Base-by-base conservation (phyloP, 306 rosid species). In the Malus sieversii region DNA sequence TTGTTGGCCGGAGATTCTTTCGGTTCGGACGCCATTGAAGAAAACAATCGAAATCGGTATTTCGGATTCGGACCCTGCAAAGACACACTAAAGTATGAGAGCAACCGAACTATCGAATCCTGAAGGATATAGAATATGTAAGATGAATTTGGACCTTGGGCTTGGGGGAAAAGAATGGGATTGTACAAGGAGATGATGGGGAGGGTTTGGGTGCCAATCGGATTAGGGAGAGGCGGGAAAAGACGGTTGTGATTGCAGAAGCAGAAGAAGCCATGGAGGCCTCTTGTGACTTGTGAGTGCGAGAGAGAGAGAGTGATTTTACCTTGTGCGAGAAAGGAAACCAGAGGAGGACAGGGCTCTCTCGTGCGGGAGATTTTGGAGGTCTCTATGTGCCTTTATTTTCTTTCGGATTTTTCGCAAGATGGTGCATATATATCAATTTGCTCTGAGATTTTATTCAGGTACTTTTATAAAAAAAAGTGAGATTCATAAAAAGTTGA, bases 1-100 rank as follows among this genome's bases (percentile, higher is more conserved):
- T 95, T 95, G 82, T 90, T 89, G 22, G 83, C 82, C 30, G 85
- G 84, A 8, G 90, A 87, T 44, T 95, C 98, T 80, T 84, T 90
- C 4, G 85, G 80, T 64, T 79, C 90, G 40, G 95, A 81, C 9
- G 97, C 97, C 97, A 95, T 95, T 12, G 96, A 91, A 18, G 96
- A 91, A 18, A 87, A 83, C 57, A 85, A 72, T 29, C 95, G 88
- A 44, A 82, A 84, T 25, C 75, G 83, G 70, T 60, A 19, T 2
- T 58, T 64, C 22, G 78, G 16, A 65, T 58, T 64, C 22, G 77
- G 19, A 65, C 66, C 86, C 97, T 92, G 89, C 81, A 72, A 57
- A 57, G 7, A 16, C 27, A 18, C 35, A 62, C 23, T 64, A 51
- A 59, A 58, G 70, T 1, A 14, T 4, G 57, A 53, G 40, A 66